Conservation (phyloP, 1,284 basidiomycete species). For the Trametes versicolor region DNA sequence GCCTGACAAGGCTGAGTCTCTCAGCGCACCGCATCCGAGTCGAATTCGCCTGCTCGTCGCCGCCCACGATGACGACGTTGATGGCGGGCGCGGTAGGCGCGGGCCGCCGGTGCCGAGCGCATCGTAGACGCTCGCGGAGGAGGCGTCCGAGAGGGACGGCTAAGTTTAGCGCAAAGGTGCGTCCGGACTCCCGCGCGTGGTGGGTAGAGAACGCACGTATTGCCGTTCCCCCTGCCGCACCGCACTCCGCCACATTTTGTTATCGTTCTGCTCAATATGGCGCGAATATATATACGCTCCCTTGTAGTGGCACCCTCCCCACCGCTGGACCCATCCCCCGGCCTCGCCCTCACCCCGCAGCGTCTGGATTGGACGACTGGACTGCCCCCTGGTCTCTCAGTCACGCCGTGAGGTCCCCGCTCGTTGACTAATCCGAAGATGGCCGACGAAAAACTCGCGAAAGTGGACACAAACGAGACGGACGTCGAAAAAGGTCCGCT, state of each 20-base stretch:
- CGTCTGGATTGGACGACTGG: background rate
- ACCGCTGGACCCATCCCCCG: background rate
- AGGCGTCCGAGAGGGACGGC: background rate
- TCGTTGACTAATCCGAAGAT: background rate
- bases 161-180: constrained; percentile 1
- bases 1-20: background rate
- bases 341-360: background rate
- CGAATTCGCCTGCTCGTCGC: constrained; percentile 1
- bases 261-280: constrained; percentile 1
- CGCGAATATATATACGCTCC: background rate
- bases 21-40: background rate
- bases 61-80: constrained; percentile 5
- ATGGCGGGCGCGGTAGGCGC: background rate
- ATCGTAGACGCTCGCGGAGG: background rate
- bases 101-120: background rate
- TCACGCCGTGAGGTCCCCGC: background rate
- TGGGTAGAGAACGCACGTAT: background rate
- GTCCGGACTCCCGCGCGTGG: background rate
- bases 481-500: constrained; percentile 28
- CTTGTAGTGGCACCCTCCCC: background rate
- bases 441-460: constrained; percentile 25
- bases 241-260: constrained; percentile 7
- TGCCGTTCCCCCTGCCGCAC: constrained; percentile 4
- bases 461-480: constrained; percentile 27
- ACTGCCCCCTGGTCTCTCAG: background rate